phyloP scores from a whole-genome alignment of 108 stramenopile genomes.

The Cyclostephanos tholiformis region DNA sequence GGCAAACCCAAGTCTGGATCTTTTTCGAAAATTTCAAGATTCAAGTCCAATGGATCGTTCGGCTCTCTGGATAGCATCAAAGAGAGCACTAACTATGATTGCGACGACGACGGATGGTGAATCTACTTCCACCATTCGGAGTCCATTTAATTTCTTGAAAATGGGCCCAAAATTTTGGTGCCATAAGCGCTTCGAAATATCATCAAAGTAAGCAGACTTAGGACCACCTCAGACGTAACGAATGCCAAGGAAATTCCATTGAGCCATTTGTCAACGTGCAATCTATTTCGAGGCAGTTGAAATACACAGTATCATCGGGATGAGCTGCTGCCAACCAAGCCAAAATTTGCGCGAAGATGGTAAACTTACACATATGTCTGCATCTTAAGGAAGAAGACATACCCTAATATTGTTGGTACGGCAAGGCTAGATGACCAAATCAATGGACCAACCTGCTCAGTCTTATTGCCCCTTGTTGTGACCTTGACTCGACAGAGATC shows the following conservation, averaged over 20 bases:
- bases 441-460: conserved; percentile 61
- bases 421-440: conserved; percentile 56
- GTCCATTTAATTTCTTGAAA: not conserved
- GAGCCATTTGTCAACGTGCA: conserved; percentile 61
- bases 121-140: not conserved
- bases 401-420: conserved; percentile 53
- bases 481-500: conserved; percentile 55
- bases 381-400: conserved; percentile 58
- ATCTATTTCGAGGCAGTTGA: conserved; percentile 1
- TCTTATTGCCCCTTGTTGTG: conserved; percentile 71
- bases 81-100: conserved; percentile 25
- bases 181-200: conserved; percentile 8
- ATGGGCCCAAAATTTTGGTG: not conserved
- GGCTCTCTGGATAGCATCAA: conserved; percentile 46
- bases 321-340: not conserved
- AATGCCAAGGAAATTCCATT: conserved; percentile 55
- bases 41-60: conserved; percentile 15
- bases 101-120: conserved; percentile 24
- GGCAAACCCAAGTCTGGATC: conserved; percentile 22
- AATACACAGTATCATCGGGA: not conserved
- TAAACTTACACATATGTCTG: conserved; percentile 64
- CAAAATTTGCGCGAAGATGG: not conserved
- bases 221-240: conserved; percentile 32
- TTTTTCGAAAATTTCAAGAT: conserved; percentile 15
- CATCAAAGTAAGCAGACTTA: conserved; percentile 28